A percentile compares a stretch with the other conserved stretches of the same genome.
phyloP scores from a whole-genome alignment of 169 alveolate species.

The Besnoitia besnoiti region DNA sequence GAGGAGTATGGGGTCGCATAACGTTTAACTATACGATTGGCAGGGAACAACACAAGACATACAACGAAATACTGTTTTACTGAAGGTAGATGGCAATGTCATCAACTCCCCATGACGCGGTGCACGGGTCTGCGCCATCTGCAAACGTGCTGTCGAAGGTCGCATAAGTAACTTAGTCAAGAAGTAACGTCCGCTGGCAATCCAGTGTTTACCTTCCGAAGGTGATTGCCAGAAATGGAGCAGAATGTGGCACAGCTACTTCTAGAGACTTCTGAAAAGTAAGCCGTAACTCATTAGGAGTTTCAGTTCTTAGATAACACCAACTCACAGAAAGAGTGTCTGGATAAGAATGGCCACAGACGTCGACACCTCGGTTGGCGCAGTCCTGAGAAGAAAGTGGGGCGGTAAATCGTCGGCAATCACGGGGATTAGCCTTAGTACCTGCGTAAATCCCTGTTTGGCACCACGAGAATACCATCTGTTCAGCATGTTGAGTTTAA shows the following conservation, averaged over 20 bases:
- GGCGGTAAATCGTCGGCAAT: no score
- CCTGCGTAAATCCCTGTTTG: slow-evolving; percentile 13
- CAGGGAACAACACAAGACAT: no score
- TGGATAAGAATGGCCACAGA: slow-evolving; percentile 67
- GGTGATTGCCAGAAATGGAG: slow-evolving; percentile 43
- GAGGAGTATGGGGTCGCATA: no score
- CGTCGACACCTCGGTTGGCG: slow-evolving; percentile 58
- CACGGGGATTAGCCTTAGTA: no score
- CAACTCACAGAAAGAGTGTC: slow-evolving; percentile 58
- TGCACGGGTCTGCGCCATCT: slow-evolving; percentile 58
- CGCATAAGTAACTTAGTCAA: neutral
- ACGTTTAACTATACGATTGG: no score
- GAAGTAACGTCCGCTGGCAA: neutral
- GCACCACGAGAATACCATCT: neutral
- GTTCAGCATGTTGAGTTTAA: neutral
- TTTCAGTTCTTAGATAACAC: neutral
- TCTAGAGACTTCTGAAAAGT: slow-evolving; percentile 36
- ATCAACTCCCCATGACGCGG: slow-evolving; percentile 69
- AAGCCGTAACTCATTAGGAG: neutral
- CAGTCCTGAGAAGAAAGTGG: slow-evolving; percentile 24
- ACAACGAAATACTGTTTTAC: neutral
- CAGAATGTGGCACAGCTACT: slow-evolving; percentile 47
- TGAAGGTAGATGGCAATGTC: slow-evolving; percentile 63
- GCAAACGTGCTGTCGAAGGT: slow-evolving; percentile 44
- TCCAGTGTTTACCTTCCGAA: slow-evolving; percentile 40